Evolutionary conservation across 805 yeast genomes (phyloP).

Genomic region (Candida ortonii): DNA sequence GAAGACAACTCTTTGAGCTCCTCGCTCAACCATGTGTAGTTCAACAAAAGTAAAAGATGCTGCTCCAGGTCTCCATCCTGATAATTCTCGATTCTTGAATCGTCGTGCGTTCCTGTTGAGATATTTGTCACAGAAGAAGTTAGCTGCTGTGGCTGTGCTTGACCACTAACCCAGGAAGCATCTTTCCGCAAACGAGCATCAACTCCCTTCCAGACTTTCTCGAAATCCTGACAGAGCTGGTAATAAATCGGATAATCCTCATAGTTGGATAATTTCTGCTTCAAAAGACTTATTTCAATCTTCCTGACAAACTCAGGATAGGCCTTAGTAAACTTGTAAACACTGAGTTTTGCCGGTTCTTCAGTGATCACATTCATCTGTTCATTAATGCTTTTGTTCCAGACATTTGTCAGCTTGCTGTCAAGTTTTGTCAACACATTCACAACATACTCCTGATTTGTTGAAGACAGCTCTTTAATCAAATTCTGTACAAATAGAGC

Average conservation of each 20-base stretch:
- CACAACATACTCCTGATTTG: slow-evolving; percentile 64
- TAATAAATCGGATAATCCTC: slow-evolving; percentile 14
- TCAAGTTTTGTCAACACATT: slow-evolving; percentile 47
- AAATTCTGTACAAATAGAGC: slow-evolving; percentile 41
- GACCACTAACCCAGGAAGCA: slow-evolving; percentile 9
- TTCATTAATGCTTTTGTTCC: slow-evolving; percentile 58
- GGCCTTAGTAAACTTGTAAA: slow-evolving; percentile 44
- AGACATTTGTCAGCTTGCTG: slow-evolving; percentile 49
- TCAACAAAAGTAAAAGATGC: slow-evolving; percentile 47
- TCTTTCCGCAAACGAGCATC: slow-evolving; percentile 14
- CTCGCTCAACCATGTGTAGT: slow-evolving; percentile 52
- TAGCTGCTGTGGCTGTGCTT: slow-evolving; percentile 6
- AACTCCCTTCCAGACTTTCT: slow-evolving; percentile 24
- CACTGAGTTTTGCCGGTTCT: slow-evolving; percentile 22
- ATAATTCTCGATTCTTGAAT: background rate
- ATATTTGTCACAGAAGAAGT: slow-evolving; percentile 7
- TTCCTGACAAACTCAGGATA: slow-evolving; percentile 45
- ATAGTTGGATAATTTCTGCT: slow-evolving; percentile 14
- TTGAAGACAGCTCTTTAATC: slow-evolving; percentile 37
- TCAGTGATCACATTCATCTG: slow-evolving; percentile 46
- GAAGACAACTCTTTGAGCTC: slow-evolving; percentile 30
- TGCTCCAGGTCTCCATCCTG: slow-evolving; percentile 11
- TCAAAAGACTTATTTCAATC: slow-evolving; percentile 32
- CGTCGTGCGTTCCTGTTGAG: slow-evolving; percentile 2
- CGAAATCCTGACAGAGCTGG: slow-evolving; percentile 19